Evolutionary conservation across 257 asterid species (phyloP), one percentile per base, ranked within the genome.

Genomic region (Capsicum pubescens): DNA sequence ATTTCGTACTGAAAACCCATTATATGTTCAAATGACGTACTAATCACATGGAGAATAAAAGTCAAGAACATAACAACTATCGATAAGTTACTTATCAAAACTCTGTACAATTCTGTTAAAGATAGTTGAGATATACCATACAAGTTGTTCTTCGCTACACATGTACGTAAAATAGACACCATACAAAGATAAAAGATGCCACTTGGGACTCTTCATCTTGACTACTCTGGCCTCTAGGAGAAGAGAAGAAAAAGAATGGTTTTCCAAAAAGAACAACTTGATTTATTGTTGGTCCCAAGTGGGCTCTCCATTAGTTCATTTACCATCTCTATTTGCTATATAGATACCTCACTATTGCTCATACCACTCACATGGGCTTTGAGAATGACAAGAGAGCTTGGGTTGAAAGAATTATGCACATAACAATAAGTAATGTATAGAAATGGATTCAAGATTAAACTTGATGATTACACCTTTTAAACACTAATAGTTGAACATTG

Each of bases 361-460:
- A 67, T 35, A 66, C 84, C 42, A 82, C 84, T 11, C 16, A 67
- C 54, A 67, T 82, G 66, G 80, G 80, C 14, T 82, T 66, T 32
- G 80, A 67, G 17, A 82, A 82, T 54, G 78, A 67, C 56, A 67
- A 67, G 57, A 76, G 46, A 81, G 82, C 87, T 81, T 81, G 87
- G 87, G 78, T 81, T 21, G 77, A 26, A 81, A 85, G 64, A 54
- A 77, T 77, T 39, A 77, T 77, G 64, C 64, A 76, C 64, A 63
- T 76, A 77, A 69, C 6, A 9, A 48, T 48, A 48, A 14, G 21
- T 68, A 36, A 1, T 6, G 2, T 36, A 36, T 0, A 36, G 0
- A 36, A 68, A 7, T 8, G 0, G 0, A 15, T 68, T 36, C 19
- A 68, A 36, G 26, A 68, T 36, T 68, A 8, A 68, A 36, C 52